Evolutionary conservation across 108 stramenopile genomes (phyloP), one percentile per base, ranked within the genome.

Genomic region (Cyclotella baltica): DNA sequence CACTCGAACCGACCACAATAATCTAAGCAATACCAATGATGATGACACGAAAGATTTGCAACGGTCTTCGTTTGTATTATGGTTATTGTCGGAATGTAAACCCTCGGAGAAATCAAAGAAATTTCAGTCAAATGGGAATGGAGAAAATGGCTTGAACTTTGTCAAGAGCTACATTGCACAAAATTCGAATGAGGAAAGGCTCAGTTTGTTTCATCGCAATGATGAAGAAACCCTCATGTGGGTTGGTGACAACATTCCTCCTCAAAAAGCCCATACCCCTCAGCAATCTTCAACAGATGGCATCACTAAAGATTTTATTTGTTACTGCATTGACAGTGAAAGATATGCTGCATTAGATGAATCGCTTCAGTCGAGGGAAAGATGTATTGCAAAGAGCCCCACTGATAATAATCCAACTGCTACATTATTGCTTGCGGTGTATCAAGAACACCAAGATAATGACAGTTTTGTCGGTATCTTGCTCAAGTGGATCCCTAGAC

Each of bases 401-500:
- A 20, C 13, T n/a, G n/a, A n/a, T 53, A 19, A 53, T 22, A 19
- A n/a, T 51, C 36, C 27, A 33, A 63, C 38, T 56, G 74, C 55
- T 50, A 67, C 29, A 67, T 19, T 22, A 38, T 31, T 77, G 19
- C 70, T 72, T 64, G 29, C 33, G 19, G 29, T 70, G 37, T 62
- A 36, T 48, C 30, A 0, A 40, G 22, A 15, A 31, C 48, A 31
- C 31, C 59, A 47, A 20, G 34, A 30, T 23, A 34, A 75, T 22
- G 28, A 2, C 34, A 18, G 38, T 36, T 46, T 75, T 20, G 65
- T 31, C n/a, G 55, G 74, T 20, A 34, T 70, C 18, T 50, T 90
- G 29, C 38, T 91, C 2, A 89, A 86, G 57, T 91, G 87, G 85
- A 78, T 88, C 58, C 88, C 90, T 6, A 31, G 47, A 22, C 73